phyloP scores from a whole-genome alignment of 176 grass and related monocot genomes.

The Themeda triandra region DNA sequence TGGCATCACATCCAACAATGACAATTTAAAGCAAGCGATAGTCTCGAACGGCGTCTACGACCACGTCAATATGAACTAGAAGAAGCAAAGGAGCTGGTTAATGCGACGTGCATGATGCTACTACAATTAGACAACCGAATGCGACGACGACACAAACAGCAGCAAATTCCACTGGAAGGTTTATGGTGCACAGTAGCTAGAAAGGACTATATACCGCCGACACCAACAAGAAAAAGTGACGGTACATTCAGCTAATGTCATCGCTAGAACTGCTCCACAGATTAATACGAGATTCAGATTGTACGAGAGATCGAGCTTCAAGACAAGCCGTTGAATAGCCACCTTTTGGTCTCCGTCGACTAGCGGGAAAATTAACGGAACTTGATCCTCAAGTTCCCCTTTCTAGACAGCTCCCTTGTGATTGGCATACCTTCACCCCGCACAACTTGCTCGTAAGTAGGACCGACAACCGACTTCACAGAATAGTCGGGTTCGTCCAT shows the following conservation, averaged over 20 bases:
- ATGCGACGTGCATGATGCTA: background rate
- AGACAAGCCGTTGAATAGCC: constrained; percentile 57
- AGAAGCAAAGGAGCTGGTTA: background rate
- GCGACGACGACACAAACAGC: background rate
- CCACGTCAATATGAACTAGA: background rate
- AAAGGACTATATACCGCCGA: background rate
- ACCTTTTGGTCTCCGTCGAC: constrained; percentile 68
- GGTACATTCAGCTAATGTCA: constrained; percentile 21
- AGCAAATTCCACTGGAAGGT: background rate
- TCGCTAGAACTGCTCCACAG: background rate
- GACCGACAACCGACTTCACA: constrained; percentile 47
- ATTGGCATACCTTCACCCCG: constrained; percentile 70
- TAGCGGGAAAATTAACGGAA: constrained; percentile 65
- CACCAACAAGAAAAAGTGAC: background rate
- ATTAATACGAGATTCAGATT: background rate
- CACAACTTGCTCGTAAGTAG: constrained; percentile 56
- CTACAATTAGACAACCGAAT: background rate
- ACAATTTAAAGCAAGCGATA: background rate
- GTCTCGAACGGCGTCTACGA: background rate
- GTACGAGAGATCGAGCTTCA: constrained; percentile 19
- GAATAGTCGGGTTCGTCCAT: constrained; percentile 46
- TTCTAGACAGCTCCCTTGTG: constrained; percentile 49
- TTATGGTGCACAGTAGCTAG: background rate
- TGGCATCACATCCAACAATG: background rate
- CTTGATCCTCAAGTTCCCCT: constrained; percentile 65